phyloP scores from a whole-genome alignment of 1,284 basidiomycete genomes.

The Paramarasmius palmivorus region DNA sequence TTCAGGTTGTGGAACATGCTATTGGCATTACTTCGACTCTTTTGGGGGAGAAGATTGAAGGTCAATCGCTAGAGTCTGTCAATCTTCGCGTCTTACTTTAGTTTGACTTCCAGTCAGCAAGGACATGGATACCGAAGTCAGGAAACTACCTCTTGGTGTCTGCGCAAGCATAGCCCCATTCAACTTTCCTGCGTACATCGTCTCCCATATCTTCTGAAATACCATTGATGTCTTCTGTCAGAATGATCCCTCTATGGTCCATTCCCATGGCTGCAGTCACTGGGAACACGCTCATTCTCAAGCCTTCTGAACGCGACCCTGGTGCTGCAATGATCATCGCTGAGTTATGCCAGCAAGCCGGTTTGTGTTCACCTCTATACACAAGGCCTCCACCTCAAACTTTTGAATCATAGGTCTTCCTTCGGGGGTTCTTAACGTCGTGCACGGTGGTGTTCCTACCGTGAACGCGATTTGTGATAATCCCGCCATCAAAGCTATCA shows the following conservation, averaged over 20 bases:
- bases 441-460: constrained; percentile 87
- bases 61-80: constrained; percentile 30
- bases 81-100: not conserved
- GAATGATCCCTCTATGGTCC: constrained; percentile 97
- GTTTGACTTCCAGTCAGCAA: constrained; percentile 67
- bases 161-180: constrained; percentile 86
- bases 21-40: constrained; percentile 82
- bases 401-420: constrained; percentile 60
- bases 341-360: constrained; percentile 87
- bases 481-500: constrained; percentile 89
- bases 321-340: constrained; percentile 98
- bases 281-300: constrained; percentile 93
- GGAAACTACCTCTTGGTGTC: constrained; percentile 78
- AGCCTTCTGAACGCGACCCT: constrained; percentile 96
- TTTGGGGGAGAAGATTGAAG: constrained; percentile 91
- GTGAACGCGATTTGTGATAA: constrained; percentile 96
- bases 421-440: constrained; percentile 82
- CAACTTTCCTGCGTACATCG: constrained; percentile 85
- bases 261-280: constrained; percentile 89
- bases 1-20: constrained; percentile 94
- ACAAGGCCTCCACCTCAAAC: not conserved
- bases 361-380: constrained; percentile 28
- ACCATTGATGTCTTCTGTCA: constrained; percentile 31
- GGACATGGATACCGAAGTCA: constrained; percentile 95
- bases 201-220: constrained; percentile 7